Base-by-base conservation (phyloP, 768 basidiomycete genomes). In the Podaxis sp. region DNA sequence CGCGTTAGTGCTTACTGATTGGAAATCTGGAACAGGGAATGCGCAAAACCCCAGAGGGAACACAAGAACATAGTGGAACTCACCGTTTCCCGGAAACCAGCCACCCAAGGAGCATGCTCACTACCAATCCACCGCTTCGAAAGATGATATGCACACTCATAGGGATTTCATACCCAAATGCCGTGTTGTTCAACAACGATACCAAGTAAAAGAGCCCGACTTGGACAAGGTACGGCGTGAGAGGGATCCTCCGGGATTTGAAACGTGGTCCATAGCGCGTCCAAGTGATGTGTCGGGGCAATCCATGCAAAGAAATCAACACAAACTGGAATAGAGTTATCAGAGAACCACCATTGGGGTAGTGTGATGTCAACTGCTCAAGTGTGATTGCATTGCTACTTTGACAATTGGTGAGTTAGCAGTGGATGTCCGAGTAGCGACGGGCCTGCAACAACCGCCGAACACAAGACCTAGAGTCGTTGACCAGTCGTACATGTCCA, bases 141-240 rank as follows among this genome's bases (percentile, higher is more conserved):
- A 96, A 96, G 64, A 98, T 91, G 72, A 98, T 97, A 75, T 98
- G 95, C 1, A 98, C 89, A 0, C 91, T 77, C 86, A 97, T 94
- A 22, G 96, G 95, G 63, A 97, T 89, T 41, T 82, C 75, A 71
- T 89, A 95, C 5, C 83, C 90, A 70, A 98, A 96, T 0, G 93
- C 95, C n/a, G 84, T 85, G 76, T 96, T 97, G 73, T 97, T 98
- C 67, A 98, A 78, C 64, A 91, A 71, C 5, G 92, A 94, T 56
- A 94, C 80, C 3, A 82, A 73, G 64, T 91, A 89, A 75, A 96
- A 96, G 37, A 98, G 78, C 1, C 80, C 80, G 54, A 96, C 95
- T 74, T 97, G 95, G 1, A 87, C 74, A 28, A 90, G 68, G 78
- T 96, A 96, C 13, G 87, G 80, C 7, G 76, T 74, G 20, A 96